These are phyloP conservation scores for Mycosphaerella arachidis DNA, from an alignment of 2,329 filamentous ascomycete genomes.

Conservation along the genomic window DNA sequence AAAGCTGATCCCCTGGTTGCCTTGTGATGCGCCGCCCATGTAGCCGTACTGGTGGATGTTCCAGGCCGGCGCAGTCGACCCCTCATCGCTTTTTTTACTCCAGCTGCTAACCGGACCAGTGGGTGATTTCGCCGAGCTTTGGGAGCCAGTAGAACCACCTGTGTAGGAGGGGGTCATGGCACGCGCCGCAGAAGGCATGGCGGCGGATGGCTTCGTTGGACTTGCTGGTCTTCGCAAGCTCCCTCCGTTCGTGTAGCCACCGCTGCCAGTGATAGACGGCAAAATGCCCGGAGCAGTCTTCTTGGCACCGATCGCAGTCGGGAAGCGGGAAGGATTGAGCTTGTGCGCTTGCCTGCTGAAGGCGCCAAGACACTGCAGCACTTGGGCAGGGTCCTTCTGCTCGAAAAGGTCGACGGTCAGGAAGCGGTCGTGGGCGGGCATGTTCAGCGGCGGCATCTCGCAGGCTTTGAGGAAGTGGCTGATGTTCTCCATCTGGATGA, in stretches of 20 bases:
- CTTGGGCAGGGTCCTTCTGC: conserved; percentile 90
- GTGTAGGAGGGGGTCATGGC: conserved; percentile 46
- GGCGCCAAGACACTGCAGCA: conserved; percentile 83
- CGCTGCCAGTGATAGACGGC: conserved; percentile 19
- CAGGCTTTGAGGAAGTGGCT: conserved; percentile 90
- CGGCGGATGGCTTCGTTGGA: conserved; percentile 27
- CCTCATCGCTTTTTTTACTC: conserved; percentile 81
- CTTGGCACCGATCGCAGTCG: conserved; percentile 70
- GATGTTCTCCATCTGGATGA: conserved; percentile 99
- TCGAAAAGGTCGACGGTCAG: conserved; percentile 96
- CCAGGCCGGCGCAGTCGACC: conserved; percentile 82
- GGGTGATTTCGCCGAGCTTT: conserved; percentile 41
- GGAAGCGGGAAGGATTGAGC: conserved; percentile 69
- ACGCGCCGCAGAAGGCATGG: conserved; percentile 27
- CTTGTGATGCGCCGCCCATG: conserved; percentile 95
- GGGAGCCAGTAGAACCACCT: conserved; percentile 56
- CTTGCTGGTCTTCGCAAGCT: conserved; percentile 20
- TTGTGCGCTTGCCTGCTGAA: conserved; percentile 83
- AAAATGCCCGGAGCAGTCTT: conserved; percentile 47
- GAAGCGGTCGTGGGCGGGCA: conserved; percentile 92
- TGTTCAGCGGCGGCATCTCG: conserved; percentile 75
- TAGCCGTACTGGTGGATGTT: conserved; percentile 98
- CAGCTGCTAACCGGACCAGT: conserved; percentile 71
- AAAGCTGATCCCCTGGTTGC: conserved; percentile 89
- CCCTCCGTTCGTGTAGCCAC: conserved; percentile 16